Base-by-base conservation (phyloP, 2,329 filamentous ascomycete species). In the Curvularia hawaiiensis region DNA sequence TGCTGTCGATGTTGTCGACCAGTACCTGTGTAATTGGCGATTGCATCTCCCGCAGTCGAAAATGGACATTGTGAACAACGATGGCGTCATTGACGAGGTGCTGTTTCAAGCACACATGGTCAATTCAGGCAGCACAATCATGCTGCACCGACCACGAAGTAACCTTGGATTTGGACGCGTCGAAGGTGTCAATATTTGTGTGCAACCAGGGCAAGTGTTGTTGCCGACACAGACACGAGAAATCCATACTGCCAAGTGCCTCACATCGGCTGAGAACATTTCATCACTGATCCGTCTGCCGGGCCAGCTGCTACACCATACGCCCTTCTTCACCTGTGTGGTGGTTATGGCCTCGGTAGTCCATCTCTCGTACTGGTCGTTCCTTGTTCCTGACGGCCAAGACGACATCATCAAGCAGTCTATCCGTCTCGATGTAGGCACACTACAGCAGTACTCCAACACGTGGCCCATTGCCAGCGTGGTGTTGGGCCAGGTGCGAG, bases 91-190 rank as follows among this genome's bases (percentile, higher is more conserved):
- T 11, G 93, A 97, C 72, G 91, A 96, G 77, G 89, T 96, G 84
- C 88, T 97, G 76, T 96, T 97, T 78, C 91, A 96, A 74, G 92
- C 91, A 0, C 89, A 91, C 61, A 94, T 96, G 86, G 90, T 96
- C 67, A 82, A 71, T 31, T 62, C 58, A 6, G 76, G 76, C 24
- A 72, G 68, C 63, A 75, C 73, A 14, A 77, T 78, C 51, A 75
- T 77, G 67, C 66, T 78, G 31, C 75, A 90, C 63, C 54, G 78
- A 54, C 67, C 77, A 59, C 64, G 78, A 52, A 67, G 77, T 63
- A 72, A 77, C 59, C 58, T 78, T 22, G 69, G 75, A 41, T 75
- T 74, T 39, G 73, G 71, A 4, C 40, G 67, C 3, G 75, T 77
- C 7, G 70, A 75, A 48, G 72, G 75, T 24, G 72, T 78, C 5